Conservation (phyloP, 1,139 yeast species). For the Suhomyces yuchorum region DNA sequence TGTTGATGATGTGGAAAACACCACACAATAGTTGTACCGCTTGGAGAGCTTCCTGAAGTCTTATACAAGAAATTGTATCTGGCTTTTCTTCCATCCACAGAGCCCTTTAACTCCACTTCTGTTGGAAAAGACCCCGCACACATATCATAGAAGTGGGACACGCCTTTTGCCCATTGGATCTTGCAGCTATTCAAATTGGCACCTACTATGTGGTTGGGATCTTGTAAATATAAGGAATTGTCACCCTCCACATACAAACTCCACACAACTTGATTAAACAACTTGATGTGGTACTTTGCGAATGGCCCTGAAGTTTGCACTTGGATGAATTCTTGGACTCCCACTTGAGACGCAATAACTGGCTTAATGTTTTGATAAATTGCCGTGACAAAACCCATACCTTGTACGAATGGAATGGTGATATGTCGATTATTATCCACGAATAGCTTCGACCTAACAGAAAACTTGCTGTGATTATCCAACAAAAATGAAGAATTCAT, state of each 20-base stretch:
- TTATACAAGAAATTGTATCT: conserved; percentile 34
- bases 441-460: conserved; percentile 32
- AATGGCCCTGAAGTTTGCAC: conserved; percentile 21
- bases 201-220: conserved; percentile 57
- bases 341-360: conserved; percentile 61
- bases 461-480: conserved; percentile 36
- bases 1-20: conserved; percentile 71
- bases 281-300: conserved; percentile 34
- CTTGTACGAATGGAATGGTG: conserved; percentile 46
- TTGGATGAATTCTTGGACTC: conserved; percentile 50
- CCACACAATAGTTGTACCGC: conserved; percentile 43
- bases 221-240: conserved; percentile 42
- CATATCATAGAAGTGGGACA: conserved; percentile 48
- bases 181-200: conserved; percentile 30
- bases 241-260: conserved; percentile 41
- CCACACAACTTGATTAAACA: conserved; percentile 48
- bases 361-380: conserved; percentile 59
- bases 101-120: conserved; percentile 29
- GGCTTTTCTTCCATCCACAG: conserved; percentile 28
- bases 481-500: conserved; percentile 26
- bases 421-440: conserved; percentile 23
- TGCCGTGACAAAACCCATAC: conserved; percentile 74
- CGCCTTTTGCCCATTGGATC: conserved; percentile 49
- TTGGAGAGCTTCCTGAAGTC: conserved; percentile 31
- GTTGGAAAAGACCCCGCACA: conserved; percentile 49